phyloP scores from a whole-genome alignment of 805 yeast species.

The Tetrapisispora phaffii region DNA sequence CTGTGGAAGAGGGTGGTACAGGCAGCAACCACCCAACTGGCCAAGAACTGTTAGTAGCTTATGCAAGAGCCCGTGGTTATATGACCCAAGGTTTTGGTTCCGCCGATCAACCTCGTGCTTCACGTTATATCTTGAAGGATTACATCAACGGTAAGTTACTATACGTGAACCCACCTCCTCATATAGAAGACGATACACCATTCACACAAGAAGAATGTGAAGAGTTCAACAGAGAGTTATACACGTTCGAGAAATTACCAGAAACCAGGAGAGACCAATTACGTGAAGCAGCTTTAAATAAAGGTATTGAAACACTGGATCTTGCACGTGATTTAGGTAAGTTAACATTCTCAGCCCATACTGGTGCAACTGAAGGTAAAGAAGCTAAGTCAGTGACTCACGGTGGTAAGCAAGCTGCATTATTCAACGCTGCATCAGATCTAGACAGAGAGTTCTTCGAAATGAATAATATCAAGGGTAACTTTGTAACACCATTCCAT shows the following conservation, averaged over 20 bases:
- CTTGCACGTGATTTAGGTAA: constrained; percentile 59
- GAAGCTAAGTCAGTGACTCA: constrained; percentile 48
- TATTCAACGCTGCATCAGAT: constrained; percentile 69
- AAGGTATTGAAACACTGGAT: constrained; percentile 51
- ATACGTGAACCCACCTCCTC: constrained; percentile 84
- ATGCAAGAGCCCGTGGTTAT: constrained; percentile 93
- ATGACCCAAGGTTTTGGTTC: constrained; percentile 96
- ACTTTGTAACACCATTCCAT: constrained; percentile 66
- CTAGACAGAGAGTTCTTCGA: constrained; percentile 80
- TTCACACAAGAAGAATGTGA: constrained; percentile 42
- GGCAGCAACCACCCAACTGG: constrained; percentile 69
- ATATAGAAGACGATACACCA: constrained; percentile 45
- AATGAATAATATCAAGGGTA: constrained; percentile 55
- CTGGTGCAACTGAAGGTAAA: constrained; percentile 38
- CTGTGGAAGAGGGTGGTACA: constrained; percentile 77
- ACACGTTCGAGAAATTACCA: constrained; percentile 54
- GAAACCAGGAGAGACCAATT: constrained; percentile 67
- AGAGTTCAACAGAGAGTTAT: constrained; percentile 67
- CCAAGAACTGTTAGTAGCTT: constrained; percentile 78
- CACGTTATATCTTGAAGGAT: constrained; percentile 85
- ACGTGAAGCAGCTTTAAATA: constrained; percentile 47
- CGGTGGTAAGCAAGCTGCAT: constrained; percentile 77
- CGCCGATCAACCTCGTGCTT: constrained; percentile 93
- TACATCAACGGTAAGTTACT: constrained; percentile 86
- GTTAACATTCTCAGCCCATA: constrained; percentile 72